Conservation (phyloP, 768 basidiomycete genomes). For the Lentinula detonsa region DNA sequence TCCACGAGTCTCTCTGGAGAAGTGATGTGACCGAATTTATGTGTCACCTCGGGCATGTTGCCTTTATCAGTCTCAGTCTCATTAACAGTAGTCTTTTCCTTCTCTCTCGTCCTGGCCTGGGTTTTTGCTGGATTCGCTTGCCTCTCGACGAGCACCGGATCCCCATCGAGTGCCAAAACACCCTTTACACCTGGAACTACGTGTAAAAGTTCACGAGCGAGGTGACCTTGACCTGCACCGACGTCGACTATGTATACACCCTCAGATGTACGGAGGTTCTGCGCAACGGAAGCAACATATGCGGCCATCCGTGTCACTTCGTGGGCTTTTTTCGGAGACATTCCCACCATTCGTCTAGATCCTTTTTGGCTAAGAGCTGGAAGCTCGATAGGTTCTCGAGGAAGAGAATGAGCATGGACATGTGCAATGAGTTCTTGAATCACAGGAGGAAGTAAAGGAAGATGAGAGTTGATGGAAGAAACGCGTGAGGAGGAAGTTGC, state of each 20-base stretch:
- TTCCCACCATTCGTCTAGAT: slow-evolving; percentile 28
- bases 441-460: not conserved
- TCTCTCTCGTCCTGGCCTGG: not conserved
- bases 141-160: slow-evolving; percentile 28
- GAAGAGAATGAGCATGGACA: slow-evolving; percentile 8
- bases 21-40: slow-evolving; percentile 52
- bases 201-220: slow-evolving; percentile 57
- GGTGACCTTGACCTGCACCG: slow-evolving; percentile 61
- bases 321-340: slow-evolving; percentile 75
- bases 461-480: not conserved
- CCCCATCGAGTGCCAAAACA: slow-evolving; percentile 64
- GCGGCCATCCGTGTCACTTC: slow-evolving; percentile 62
- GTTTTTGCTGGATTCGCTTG: not conserved
- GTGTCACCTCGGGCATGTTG: slow-evolving; percentile 29
- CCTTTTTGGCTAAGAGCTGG: not conserved
- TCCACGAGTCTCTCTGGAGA: slow-evolving; percentile 34
- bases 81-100: slow-evolving; percentile 16
- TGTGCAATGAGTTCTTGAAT: not conserved
- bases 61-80: slow-evolving; percentile 34
- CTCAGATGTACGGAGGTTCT: slow-evolving; percentile 15
- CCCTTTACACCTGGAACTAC: slow-evolving; percentile 27
- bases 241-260: slow-evolving; percentile 55
- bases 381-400: not conserved
- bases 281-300: slow-evolving; percentile 38
- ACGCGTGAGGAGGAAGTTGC: not conserved